A percentile compares a stretch with the other conserved stretches of the same genome.
These are phyloP conservation scores for Zoysia matrella DNA, from an alignment of 202 grass and related monocot species.

Conservation along the genomic window DNA sequence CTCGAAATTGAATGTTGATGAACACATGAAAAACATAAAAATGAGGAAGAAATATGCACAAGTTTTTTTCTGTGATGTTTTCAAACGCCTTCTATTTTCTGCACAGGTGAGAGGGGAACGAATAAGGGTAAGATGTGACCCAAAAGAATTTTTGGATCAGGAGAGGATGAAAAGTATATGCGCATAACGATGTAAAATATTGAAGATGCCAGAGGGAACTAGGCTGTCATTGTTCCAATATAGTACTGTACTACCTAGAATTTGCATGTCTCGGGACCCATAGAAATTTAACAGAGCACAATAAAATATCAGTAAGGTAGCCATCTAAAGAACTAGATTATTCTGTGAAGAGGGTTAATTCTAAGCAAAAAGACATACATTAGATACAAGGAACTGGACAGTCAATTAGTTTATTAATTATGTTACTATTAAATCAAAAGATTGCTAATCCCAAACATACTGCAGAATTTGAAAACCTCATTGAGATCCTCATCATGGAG, in stretches of 20 bases:
- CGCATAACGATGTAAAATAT: conserved; percentile 67
- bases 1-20: neutral
- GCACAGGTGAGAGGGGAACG: conserved; percentile 27
- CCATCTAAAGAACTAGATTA: conserved; percentile 39
- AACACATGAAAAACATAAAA: neutral
- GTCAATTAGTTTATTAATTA: conserved; percentile 40
- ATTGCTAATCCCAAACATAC: conserved; percentile 58
- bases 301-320: conserved; percentile 51
- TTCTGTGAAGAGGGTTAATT: conserved; percentile 43
- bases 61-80: neutral
- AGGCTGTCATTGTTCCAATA: conserved; percentile 47
- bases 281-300: conserved; percentile 60
- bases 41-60: neutral
- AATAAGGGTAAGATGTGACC: conserved; percentile 31
- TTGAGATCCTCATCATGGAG: conserved; percentile 60
- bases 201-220: conserved; percentile 61
- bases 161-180: conserved; percentile 72
- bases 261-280: conserved; percentile 56
- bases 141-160: conserved; percentile 78
- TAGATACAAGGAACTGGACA: conserved; percentile 28
- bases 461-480: conserved; percentile 40
- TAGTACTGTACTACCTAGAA: conserved; percentile 55
- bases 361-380: conserved; percentile 51
- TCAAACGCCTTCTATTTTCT: neutral
- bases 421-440: conserved; percentile 37